Evolutionary conservation across 495 filamentous ascomycete species (phyloP), one percentile per base, ranked within the genome.

Genomic region (Pseudoneurospora amorphoporcata): DNA sequence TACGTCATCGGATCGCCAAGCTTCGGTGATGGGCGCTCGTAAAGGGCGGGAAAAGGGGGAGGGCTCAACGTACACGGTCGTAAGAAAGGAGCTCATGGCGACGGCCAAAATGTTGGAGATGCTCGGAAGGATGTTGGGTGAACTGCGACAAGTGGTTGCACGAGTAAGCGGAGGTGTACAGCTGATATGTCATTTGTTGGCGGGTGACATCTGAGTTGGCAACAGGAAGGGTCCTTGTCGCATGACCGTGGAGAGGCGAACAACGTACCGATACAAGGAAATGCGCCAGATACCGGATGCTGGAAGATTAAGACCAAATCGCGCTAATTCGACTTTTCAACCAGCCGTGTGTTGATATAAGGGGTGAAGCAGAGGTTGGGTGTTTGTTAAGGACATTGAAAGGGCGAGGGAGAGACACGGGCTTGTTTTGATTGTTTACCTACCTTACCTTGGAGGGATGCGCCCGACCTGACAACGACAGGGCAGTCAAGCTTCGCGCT

Each of bases 41-140:
- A n/a, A 10, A 70, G 61, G 70, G 70, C n/a, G 29, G 70, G 12
- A 70, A 74, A 61, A 72, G 39, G 69, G 10, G 41, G 14, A 39
- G 38, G 37, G 42, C 47, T 12, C 42, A 39, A 80, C 80, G 78
- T 39, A 82, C 80, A 82, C 80, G 32, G 80, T 82, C 4, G 79
- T 81, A 10, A 82, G 75, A 73, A 82, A 81, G 53, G 76, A 78
- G 58, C 80, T 82, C 80, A 82, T 82, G 70, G 73, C 72, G 74
- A 69, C 32, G 53, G 45, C 42, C 69, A 16, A 70, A 35, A 35
- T 32, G 53, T 35, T 37, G n/a, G 23, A 47, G 68, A 38, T 47
- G 65, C 37, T 72, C 17, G 71, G 70, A 42, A 74, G 53, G 41
- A 77, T 77, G 72, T 75, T 75, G 68, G 14, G 68, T 73, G 78